Evolutionary conservation across 495 filamentous ascomycete species (phyloP).

Genomic region (Aspergillus ellipticus): DNA sequence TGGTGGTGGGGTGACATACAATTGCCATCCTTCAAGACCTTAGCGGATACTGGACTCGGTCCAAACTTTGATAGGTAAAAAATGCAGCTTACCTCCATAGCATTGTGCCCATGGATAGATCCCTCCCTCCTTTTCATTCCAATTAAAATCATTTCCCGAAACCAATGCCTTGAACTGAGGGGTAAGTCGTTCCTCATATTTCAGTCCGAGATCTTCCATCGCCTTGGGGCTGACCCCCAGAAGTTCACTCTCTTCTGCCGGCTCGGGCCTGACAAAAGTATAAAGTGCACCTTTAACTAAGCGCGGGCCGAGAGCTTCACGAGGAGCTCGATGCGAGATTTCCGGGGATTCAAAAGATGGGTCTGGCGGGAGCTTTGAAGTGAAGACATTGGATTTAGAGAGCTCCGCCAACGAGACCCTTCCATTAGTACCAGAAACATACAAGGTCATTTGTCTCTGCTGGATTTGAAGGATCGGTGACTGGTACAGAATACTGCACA

Average conservation of each 20-base stretch:
- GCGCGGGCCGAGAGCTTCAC: conserved; percentile 72
- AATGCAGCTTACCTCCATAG: conserved; percentile 67
- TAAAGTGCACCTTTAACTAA: conserved; percentile 82
- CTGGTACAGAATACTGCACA: conserved; percentile 13
- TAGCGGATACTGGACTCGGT: conserved; percentile 1
- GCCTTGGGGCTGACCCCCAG: conserved; percentile 74
- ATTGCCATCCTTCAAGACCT: conserved; percentile 49
- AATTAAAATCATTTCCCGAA: conserved; percentile 72
- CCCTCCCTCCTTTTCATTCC: conserved; percentile 55
- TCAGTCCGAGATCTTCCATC: conserved; percentile 73
- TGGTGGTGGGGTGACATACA: conserved; percentile 36
- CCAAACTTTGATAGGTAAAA: not conserved
- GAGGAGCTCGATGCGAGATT: conserved; percentile 72
- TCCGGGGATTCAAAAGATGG: conserved; percentile 74
- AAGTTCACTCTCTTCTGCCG: conserved; percentile 65
- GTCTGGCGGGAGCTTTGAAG: conserved; percentile 73
- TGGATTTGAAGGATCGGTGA: conserved; percentile 20
- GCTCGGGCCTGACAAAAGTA: conserved; percentile 83
- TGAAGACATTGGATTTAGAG: conserved; percentile 85
- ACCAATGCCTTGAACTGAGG: conserved; percentile 74
- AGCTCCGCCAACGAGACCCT: conserved; percentile 59
- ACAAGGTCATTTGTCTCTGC: conserved; percentile 48
- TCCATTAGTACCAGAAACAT: conserved; percentile 37
- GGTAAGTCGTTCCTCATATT: conserved; percentile 58
- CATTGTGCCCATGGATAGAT: conserved; percentile 98